Percentiles rank a stretch among this genome's conserved stretches.
phyloP scores from a whole-genome alignment of 148 eudicot species.

The Talinum fruticosum region DNA sequence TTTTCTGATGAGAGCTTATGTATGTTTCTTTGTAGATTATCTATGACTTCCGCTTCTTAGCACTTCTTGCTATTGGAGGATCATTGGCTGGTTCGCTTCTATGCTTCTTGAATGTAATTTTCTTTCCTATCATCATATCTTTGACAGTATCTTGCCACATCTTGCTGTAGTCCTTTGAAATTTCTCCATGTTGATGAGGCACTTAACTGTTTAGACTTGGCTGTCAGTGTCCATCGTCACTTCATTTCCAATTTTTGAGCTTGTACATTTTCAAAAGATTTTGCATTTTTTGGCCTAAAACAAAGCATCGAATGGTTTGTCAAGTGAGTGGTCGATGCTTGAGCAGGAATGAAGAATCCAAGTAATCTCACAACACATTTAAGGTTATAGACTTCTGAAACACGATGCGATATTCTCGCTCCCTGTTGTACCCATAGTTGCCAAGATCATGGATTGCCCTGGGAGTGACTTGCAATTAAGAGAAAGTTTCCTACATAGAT shows the following conservation, averaged over 20 bases:
- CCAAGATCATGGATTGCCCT: neutral
- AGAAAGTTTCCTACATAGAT: too few relatives aligned
- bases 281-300: neutral
- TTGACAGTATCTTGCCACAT: neutral
- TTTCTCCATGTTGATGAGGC: neutral
- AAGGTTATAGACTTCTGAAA: neutral
- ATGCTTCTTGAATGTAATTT: slow-evolving; percentile 83
- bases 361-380: neutral
- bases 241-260: neutral
- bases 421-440: neutral
- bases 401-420: neutral
- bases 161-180: neutral
- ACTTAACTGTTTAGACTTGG: neutral
- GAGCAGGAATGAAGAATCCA: too few relatives aligned
- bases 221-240: neutral
- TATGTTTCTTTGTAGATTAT: slow-evolving; percentile 45
- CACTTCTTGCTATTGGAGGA: slow-evolving; percentile 82
- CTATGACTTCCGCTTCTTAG: slow-evolving; percentile 90
- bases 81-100: slow-evolving; percentile 85
- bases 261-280: neutral
- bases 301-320: neutral
- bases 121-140: neutral
- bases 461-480: neutral
- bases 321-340: neutral
- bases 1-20: neutral